Evolutionary conservation across 179 eudicot species (phyloP).

Genomic region (Monotropa hypopitys): DNA sequence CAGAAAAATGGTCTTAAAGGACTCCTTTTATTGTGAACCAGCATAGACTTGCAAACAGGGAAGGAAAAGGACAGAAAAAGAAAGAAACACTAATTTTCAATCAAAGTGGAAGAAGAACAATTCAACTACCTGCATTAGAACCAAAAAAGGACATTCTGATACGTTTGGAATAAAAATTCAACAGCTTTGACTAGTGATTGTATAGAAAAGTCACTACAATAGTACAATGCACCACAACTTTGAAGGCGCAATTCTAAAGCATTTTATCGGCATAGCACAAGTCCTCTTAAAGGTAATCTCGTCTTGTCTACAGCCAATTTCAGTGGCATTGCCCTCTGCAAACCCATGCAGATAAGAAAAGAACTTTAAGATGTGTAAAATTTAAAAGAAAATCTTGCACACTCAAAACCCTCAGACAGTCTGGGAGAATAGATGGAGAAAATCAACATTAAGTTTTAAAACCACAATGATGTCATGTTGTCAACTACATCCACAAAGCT

Average conservation of each 20-base stretch:
- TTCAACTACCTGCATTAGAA: background rate
- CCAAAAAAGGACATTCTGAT: background rate
- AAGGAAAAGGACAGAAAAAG: background rate
- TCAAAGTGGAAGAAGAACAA: background rate
- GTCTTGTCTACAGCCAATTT: background rate
- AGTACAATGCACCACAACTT: background rate
- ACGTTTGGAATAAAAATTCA: background rate
- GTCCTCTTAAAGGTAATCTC: background rate
- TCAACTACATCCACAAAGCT: background rate
- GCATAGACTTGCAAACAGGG: background rate
- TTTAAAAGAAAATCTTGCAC: background rate
- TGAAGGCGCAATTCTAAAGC: background rate
- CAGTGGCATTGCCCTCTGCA: background rate
- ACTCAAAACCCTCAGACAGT: background rate
- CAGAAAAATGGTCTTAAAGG: background rate
- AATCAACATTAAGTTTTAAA: background rate
- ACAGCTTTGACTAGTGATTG: background rate
- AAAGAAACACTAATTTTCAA: background rate
- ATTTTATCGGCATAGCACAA: background rate
- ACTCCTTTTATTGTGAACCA: background rate
- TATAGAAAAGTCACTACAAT: background rate
- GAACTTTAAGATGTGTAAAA: background rate
- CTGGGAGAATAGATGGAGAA: background rate
- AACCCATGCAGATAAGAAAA: background rate
- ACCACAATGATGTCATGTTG: background rate